Evolutionary conservation across 2,329 filamentous ascomycete genomes (phyloP).

Genomic region (Diaporthe sp.): DNA sequence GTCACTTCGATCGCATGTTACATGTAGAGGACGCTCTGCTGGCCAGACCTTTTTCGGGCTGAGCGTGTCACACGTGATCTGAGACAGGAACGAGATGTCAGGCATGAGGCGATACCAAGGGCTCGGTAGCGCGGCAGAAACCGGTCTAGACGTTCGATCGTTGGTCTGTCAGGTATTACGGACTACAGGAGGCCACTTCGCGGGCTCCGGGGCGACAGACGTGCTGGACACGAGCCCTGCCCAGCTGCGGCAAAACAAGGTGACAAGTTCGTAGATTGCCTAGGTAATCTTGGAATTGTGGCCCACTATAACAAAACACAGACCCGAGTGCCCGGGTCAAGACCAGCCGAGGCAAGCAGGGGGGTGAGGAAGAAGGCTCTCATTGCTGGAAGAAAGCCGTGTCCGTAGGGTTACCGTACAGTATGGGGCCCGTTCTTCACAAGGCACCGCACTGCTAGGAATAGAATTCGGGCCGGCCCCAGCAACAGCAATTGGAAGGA

Average conservation of each 20-base stretch:
- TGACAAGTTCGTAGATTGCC: neutral
- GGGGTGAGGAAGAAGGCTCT: neutral
- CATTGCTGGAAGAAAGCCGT: conserved; percentile 28
- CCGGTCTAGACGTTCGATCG: neutral
- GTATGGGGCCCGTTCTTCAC: conserved; percentile 4
- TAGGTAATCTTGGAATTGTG: neutral
- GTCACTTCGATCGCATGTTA: neutral
- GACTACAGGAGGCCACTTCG: neutral
- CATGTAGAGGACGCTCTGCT: neutral
- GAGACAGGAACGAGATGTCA: conserved; percentile 6
- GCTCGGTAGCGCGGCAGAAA: neutral
- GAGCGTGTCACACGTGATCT: neutral
- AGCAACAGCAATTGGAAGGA: neutral
- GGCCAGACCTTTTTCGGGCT: neutral
- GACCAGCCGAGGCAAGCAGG: conserved; percentile 15
- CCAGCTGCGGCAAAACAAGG: neutral
- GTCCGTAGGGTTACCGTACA: neutral
- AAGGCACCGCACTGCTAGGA: neutral
- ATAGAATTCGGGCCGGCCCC: conserved; percentile 9
- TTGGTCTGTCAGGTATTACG: neutral
- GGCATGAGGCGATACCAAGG: neutral
- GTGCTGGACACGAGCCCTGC: conserved; percentile 3
- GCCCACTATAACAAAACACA: neutral
- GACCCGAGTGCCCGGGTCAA: conserved; percentile 23
- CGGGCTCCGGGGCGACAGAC: neutral